These are phyloP conservation scores for Auriscalpium microsporum DNA, from an alignment of 768 basidiomycete species.

Conservation along the genomic window DNA sequence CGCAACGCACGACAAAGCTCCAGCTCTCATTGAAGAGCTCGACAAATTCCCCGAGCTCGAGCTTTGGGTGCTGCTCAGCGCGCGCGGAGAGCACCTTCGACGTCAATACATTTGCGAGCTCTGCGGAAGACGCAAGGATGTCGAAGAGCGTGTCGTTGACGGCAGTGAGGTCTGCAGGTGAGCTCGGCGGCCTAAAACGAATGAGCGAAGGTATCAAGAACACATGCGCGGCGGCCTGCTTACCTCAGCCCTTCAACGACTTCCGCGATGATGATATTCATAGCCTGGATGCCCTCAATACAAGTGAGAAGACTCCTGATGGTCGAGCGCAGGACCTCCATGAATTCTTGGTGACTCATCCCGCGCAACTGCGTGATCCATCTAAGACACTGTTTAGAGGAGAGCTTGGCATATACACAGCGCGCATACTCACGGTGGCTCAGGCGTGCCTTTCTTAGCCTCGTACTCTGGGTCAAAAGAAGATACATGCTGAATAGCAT, in stretches of 20 bases:
- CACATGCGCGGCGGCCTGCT: too few relatives aligned
- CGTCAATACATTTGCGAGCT: constrained; percentile 75
- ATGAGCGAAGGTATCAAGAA: background rate
- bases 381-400: constrained; percentile 17
- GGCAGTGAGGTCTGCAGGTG: constrained; percentile 34
- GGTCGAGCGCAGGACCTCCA: constrained; percentile 48
- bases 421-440: constrained; percentile 1
- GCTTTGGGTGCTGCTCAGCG: constrained; percentile 67
- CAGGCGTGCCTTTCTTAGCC: constrained; percentile 24
- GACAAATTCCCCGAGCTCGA: constrained; percentile 69
- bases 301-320: constrained; percentile 56
- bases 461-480: constrained; percentile 50
- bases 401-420: background rate
- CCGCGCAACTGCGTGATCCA: constrained; percentile 50
- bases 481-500: constrained; percentile 44
- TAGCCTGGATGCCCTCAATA: constrained; percentile 58
- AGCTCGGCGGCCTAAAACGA: constrained; percentile 27
- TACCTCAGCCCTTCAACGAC: constrained; percentile 44
- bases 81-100: constrained; percentile 73
- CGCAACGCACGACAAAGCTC: constrained; percentile 84
- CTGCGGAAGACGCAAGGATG: constrained; percentile 70
- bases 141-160: constrained; percentile 65
- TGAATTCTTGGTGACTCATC: constrained; percentile 64
- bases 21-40: constrained; percentile 79
- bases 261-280: constrained; percentile 48